These are phyloP conservation scores for Fusarium sororula DNA, from an alignment of 2,329 filamentous ascomycete species.

Conservation along the genomic window DNA sequence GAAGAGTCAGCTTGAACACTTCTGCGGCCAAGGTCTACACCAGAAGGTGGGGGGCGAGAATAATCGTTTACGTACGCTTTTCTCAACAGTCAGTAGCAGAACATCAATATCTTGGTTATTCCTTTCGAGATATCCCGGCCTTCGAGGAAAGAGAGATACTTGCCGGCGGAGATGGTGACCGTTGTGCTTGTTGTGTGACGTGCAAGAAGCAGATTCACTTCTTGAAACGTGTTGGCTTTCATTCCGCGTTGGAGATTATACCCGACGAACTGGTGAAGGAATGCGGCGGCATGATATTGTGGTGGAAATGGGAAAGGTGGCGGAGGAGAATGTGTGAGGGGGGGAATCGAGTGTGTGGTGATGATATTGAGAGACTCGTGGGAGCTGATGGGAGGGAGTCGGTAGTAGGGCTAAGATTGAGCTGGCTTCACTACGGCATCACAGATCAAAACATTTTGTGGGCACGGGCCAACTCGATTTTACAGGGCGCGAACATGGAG, in stretches of 20 bases:
- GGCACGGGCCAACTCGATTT: background rate
- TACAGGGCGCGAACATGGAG: too few species aligned
- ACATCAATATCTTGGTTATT: too few species aligned
- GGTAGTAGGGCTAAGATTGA: slow-evolving; percentile 43
- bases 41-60: too few species aligned
- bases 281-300: background rate
- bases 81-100: too few species aligned
- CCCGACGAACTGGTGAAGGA: too few species aligned
- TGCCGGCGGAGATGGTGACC: too few species aligned
- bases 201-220: background rate
- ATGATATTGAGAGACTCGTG: slow-evolving; percentile 38
- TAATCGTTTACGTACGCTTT: too few species aligned
- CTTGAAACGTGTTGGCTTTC: background rate
- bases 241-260: too few species aligned
- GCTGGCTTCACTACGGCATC: slow-evolving; percentile 28
- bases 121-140: too few species aligned
- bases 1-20: too few species aligned
- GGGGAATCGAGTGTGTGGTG: slow-evolving; percentile 33
- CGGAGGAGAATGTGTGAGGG: background rate
- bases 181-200: background rate
- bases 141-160: too few species aligned
- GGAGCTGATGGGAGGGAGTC: slow-evolving; percentile 38
- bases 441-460: background rate
- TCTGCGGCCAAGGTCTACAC: too few species aligned
- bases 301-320: background rate